A percentile compares a stretch with the other conserved stretches of the same genome.
phyloP scores from a whole-genome alignment of 2,329 filamentous ascomycete genomes.

The Hymenoscyphus albidus region DNA sequence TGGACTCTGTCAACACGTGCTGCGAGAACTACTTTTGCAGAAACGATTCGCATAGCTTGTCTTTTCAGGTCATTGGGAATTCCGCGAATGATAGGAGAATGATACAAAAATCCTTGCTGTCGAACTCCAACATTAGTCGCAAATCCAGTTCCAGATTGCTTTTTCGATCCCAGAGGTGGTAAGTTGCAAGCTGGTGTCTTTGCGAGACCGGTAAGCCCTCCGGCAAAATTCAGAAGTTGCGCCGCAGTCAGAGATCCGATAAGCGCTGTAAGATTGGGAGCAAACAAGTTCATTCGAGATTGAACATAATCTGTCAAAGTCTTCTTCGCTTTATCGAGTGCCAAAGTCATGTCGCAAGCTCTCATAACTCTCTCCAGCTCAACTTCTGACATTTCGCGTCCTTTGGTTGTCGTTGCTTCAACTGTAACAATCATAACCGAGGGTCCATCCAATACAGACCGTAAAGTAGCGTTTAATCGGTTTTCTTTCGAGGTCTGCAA shows the following conservation, averaged over 20 bases:
- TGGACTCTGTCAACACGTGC: slow-evolving; percentile 86
- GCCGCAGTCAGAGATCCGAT: slow-evolving; percentile 91
- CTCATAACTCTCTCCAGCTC: slow-evolving; percentile 71
- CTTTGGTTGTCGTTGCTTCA: slow-evolving; percentile 86
- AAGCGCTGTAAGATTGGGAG: slow-evolving; percentile 85
- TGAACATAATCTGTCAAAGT: slow-evolving; percentile 91
- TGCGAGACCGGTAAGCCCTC: slow-evolving; percentile 80
- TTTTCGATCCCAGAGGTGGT: slow-evolving; percentile 84
- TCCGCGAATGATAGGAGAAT: slow-evolving; percentile 81
- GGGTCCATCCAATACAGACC: slow-evolving; percentile 79
- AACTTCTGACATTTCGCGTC: slow-evolving; percentile 68
- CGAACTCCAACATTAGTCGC: slow-evolving; percentile 89
- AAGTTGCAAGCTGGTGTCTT: slow-evolving; percentile 94
- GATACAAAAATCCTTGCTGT: slow-evolving; percentile 89
- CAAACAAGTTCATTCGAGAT: slow-evolving; percentile 94
- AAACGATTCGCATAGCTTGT: slow-evolving; percentile 92
- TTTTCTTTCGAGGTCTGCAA: slow-evolving; percentile 77
- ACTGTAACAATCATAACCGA: slow-evolving; percentile 94
- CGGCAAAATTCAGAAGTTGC: slow-evolving; percentile 91
- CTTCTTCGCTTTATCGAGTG: slow-evolving; percentile 80
- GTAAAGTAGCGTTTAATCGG: slow-evolving; percentile 68
- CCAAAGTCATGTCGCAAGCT: slow-evolving; percentile 85
- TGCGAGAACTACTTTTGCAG: slow-evolving; percentile 89
- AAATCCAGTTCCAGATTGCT: slow-evolving; percentile 72
- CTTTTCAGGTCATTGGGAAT: slow-evolving; percentile 84